Base-by-base conservation (phyloP, 306 rosid species). In the Quercus engelmannii region DNA sequence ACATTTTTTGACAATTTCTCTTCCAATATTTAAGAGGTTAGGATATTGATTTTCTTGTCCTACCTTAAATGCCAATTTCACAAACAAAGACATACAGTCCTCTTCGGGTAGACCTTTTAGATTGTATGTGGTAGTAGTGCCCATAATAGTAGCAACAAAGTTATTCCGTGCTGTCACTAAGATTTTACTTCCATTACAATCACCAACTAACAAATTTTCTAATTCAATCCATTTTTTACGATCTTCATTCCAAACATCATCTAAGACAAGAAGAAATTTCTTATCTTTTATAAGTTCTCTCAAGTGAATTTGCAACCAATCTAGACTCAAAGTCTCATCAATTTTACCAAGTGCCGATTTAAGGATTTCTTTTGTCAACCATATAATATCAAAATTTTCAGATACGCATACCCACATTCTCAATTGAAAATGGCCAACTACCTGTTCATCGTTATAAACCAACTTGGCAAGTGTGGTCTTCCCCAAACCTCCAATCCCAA, bases 261-360 rank as follows among this genome's bases (percentile, higher is more conserved):
- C 43, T 0, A 38, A 7, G 3, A 38, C 43, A 38, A 38, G 43
- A 0, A 38, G 1, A 38, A 38, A 38, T 38, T 38, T 38, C 1
- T 38, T 38, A 0, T 6, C 43, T 7, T 38, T 38, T 1, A 38
- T 0, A 38, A 6, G 43, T 38, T 38, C 43, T 7, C 10, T 6
- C 6, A 38, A 1, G 0, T 0, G 0, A 0, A 0, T 0, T 35
- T 1, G 43, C 43, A 1, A 6, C 0, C 0, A 0, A 1, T 6
- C 41, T 0, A 35, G 0, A 1, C 2, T 0, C 0, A 35, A 1
- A 1, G 0, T 25, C 2, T 25, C 9, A 30, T 30, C 4, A 30
- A 3, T 3, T 0, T 0, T 3, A 35, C 0, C 0, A 6, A 35
- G 0, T 6, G 9, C 2, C 0, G 9, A 6, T 0, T 35, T 35